Evolutionary conservation across 2,329 filamentous ascomycete species (phyloP), one percentile per base, ranked within the genome.

Genomic region (Colletotrichum cordylinicola): DNA sequence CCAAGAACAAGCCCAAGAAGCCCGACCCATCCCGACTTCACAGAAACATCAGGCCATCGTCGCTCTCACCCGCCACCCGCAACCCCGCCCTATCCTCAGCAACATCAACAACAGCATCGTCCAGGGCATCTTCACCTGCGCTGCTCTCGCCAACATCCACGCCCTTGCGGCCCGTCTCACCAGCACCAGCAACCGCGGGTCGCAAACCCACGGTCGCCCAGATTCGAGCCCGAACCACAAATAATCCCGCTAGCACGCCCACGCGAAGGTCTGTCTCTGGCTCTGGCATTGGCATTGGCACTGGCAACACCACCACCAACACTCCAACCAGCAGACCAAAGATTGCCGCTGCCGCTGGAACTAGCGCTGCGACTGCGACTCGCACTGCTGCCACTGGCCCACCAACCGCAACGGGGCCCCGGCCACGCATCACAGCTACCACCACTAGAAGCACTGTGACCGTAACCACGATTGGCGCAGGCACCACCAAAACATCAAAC

Each of bases 101-200:
- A 33, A 16, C 65, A 21, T 73, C 78, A 86, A 84, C 61, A 83
- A 18, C 39, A n/a, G 39, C 39, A 12, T 48, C 39, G 18, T 48
- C 39, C 39, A n/a, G 39, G 39, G 39, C 39, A 6, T 48, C 39
- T 48, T 48, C 39, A 18, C 39, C 39, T 48, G 39, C 39, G 9
- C 39, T 48, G 18, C 39, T 48, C 39, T 82, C 48, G 84, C 83
- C 83, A 83, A 86, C 52, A 80, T 82, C 75, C 82, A 62, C 80
- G 61, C 56, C 77, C 69, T 79, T 82, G 21, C 67, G 82, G 27
- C 83, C 72, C 8, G 24, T 43, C 2, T 43, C 61, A n/a, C 55
- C 62, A 24, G 29, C 62, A 48, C 39, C 39, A 48, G 39, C 39
- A 48, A 12, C 39, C 69, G 29, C 48, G 37, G 61, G 29, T 55